These are phyloP conservation scores for Diplotaxis tenuifolia DNA, from an alignment of 345 rosid genomes.

Conservation along the genomic window DNA sequence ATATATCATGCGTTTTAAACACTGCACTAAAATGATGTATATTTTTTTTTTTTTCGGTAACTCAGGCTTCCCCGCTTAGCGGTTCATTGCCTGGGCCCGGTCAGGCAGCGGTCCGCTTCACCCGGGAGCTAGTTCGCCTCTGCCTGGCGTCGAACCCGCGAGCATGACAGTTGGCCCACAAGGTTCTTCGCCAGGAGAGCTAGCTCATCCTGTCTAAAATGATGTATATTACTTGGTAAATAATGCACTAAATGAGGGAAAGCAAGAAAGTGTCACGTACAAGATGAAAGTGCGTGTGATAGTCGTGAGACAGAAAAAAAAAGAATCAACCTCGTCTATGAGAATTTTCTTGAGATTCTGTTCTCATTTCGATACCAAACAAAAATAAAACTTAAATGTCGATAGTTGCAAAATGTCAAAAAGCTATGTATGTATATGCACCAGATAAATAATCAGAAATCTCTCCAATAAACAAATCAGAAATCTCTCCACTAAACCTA, in stretches of 20 bases:
- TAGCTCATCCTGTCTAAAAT: too few relatives aligned
- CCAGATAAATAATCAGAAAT: constrained; percentile 19
- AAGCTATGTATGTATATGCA: constrained; percentile 15
- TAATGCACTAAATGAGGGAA: constrained; percentile 7
- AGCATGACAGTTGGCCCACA: too few relatives aligned
- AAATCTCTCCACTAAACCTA: constrained; percentile 35
- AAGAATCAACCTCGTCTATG: constrained; percentile 42
- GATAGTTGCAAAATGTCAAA: constrained; percentile 13
- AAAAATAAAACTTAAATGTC: constrained; percentile 11
- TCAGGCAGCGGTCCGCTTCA: too few relatives aligned
- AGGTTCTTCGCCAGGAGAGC: too few relatives aligned
- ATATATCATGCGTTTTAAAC: not conserved
- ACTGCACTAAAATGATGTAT: too few relatives aligned
- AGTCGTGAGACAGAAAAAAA: not conserved
- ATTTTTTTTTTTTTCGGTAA: too few relatives aligned
- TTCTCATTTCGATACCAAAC: constrained; percentile 26
- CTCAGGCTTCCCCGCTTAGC: too few relatives aligned
- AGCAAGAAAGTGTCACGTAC: constrained; percentile 12
- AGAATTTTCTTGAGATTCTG: constrained; percentile 27
- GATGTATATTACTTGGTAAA: too few relatives aligned
- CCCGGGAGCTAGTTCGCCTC: too few relatives aligned
- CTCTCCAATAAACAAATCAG: constrained; percentile 29
- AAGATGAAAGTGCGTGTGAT: constrained; percentile 3
- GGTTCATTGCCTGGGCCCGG: too few relatives aligned
- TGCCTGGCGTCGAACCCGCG: too few relatives aligned